phyloP scores from a whole-genome alignment of 2,329 filamentous ascomycete species.

The Cucurbitaria berberidis region DNA sequence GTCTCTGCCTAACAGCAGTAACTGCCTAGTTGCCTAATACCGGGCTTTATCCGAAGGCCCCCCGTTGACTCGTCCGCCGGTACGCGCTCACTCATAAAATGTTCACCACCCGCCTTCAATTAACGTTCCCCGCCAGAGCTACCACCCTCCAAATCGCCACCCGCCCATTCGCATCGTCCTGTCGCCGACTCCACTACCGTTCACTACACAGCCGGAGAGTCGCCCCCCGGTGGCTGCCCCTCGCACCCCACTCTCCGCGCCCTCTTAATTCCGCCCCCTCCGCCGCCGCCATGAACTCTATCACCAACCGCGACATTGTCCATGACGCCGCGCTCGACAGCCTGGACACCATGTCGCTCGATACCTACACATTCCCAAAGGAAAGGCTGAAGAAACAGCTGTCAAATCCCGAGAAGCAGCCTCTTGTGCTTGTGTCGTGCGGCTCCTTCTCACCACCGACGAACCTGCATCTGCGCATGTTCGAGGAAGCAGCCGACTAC shows the following conservation, averaged over 20 bases:
- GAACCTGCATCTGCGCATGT: constrained; percentile 83
- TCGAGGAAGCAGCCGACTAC: constrained; percentile 84
- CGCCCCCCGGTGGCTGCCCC: constrained; percentile 14
- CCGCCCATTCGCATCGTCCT: constrained; percentile 5
- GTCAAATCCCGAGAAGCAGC: constrained; percentile 62
- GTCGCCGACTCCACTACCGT: constrained; percentile 7
- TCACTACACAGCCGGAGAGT: constrained; percentile 12
- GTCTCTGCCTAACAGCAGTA: constrained; percentile 21
- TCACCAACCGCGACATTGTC: constrained; percentile 23
- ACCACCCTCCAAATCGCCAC: constrained; percentile 2
- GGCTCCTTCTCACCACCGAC: constrained; percentile 76
- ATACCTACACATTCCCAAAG: constrained; percentile 66
- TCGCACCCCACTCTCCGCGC: constrained; percentile 6
- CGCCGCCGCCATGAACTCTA: constrained; percentile 32
- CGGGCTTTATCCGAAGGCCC: constrained; percentile 17
- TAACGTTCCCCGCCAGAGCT: constrained; percentile 20
- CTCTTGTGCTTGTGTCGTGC: constrained; percentile 72
- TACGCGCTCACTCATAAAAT: constrained; percentile 25
- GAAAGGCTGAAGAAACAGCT: constrained; percentile 64
- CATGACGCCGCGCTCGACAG: constrained; percentile 33
- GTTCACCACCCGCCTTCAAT: constrained; percentile 17
- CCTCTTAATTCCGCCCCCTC: constrained; percentile 3
- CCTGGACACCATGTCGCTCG: constrained; percentile 44
- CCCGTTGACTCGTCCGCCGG: constrained; percentile 21
- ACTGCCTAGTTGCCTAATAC: constrained; percentile 16